phyloP scores from a whole-genome alignment of 306 rosid species.

The Dryas drummondii region DNA sequence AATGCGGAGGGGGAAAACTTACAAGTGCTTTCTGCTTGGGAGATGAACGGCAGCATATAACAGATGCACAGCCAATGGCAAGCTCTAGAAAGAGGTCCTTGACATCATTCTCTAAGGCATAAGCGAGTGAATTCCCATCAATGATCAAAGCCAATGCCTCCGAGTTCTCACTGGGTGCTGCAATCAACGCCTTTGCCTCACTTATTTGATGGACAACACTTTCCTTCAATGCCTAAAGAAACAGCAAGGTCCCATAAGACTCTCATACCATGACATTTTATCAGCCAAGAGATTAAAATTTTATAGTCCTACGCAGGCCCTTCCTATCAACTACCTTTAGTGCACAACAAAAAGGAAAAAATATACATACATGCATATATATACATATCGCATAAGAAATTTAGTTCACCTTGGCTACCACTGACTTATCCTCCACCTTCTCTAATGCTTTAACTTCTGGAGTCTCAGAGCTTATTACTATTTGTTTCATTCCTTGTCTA shows the following conservation, averaged over 20 bases:
- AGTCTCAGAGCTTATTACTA: slow-evolving; percentile 82
- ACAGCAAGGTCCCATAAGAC: slow-evolving; percentile 15
- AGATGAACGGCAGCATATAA: slow-evolving; percentile 96
- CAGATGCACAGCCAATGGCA: slow-evolving; percentile 93
- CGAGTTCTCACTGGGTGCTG: slow-evolving; percentile 34
- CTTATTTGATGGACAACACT: slow-evolving; percentile 62
- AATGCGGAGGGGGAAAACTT: slow-evolving; percentile 22
- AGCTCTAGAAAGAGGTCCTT: slow-evolving; percentile 80
- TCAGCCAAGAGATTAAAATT: neutral
- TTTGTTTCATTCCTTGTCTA: slow-evolving; percentile 93
- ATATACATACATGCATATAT: no score
- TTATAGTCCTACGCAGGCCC: neutral
- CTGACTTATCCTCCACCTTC: slow-evolving; percentile 68
- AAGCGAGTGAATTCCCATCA: slow-evolving; percentile 89
- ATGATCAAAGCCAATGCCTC: slow-evolving; percentile 90
- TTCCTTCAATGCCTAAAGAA: slow-evolving; percentile 72
- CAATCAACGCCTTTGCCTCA: slow-evolving; percentile 54
- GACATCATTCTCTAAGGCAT: slow-evolving; percentile 80
- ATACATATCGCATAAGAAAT: slow-evolving; percentile 9
- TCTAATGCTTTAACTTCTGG: slow-evolving; percentile 71
- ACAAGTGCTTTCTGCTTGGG: slow-evolving; percentile 99
- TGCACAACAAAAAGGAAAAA: neutral
- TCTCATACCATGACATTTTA: neutral
- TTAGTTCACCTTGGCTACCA: slow-evolving; percentile 51
- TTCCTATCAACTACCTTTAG: neutral